Evolutionary conservation across 176 grass and related monocot species (phyloP).

Genomic region (Puya raimondii): DNA sequence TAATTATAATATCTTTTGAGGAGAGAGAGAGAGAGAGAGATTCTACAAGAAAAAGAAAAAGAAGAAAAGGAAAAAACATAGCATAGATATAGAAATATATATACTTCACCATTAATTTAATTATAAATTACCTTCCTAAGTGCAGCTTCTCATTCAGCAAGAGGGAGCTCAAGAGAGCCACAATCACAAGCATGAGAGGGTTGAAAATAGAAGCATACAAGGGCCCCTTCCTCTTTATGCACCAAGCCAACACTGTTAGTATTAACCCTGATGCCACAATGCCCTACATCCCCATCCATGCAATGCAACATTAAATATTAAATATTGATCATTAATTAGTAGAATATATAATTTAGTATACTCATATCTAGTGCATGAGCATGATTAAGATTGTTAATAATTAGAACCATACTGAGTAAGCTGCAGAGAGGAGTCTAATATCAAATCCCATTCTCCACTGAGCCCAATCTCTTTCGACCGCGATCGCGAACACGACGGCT

Average conservation of each 20-base stretch:
- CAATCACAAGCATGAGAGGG: conserved; percentile 66
- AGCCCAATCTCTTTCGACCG: conserved; percentile 12
- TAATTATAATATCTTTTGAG: too few species aligned
- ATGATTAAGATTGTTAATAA: background rate
- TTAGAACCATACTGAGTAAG: conserved; percentile 33
- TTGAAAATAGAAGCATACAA: conserved; percentile 77
- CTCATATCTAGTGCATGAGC: too few species aligned
- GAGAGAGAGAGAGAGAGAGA: background rate
- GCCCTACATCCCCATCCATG: conserved; percentile 22
- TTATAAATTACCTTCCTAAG: conserved; percentile 37
- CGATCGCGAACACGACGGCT: conserved; percentile 40
- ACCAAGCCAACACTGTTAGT: conserved; percentile 66
- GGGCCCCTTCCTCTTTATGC: conserved; percentile 55
- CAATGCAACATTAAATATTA: too few species aligned
- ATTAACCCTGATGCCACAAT: conserved; percentile 43
- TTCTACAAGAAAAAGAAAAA: background rate
- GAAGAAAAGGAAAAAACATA: too few species aligned
- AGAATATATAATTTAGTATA: too few species aligned
- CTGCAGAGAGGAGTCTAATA: conserved; percentile 39
- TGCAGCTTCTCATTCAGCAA: conserved; percentile 68
- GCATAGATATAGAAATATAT: background rate
- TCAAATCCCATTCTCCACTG: conserved; percentile 43
- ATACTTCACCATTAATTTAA: too few species aligned
- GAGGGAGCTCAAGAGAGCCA: conserved; percentile 54
- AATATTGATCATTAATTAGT: too few species aligned